Evolutionary conservation across 2,329 filamentous ascomycete genomes (phyloP).

Genomic region (Penicillium thymicola): DNA sequence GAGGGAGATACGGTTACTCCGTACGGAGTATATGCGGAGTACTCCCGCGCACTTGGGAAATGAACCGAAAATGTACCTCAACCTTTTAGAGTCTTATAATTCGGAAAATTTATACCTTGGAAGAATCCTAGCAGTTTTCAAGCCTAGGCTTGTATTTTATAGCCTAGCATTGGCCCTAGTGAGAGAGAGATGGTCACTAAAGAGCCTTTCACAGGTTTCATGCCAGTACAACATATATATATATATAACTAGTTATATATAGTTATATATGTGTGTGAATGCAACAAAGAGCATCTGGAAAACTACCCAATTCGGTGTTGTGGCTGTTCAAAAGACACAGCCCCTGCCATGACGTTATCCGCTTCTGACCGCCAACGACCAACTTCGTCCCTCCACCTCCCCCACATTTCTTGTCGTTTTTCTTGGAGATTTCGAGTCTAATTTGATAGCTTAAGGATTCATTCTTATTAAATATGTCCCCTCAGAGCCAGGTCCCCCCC

Average conservation of each 20-base stretch:
- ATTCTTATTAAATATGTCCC: constrained; percentile 26
- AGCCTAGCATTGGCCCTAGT: neutral
- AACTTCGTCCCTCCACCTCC: constrained; percentile 8
- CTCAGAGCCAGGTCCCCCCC: constrained; percentile 41
- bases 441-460: neutral
- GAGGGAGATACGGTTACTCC: neutral
- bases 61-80: neutral
- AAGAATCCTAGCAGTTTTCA: neutral
- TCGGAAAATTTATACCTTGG: neutral
- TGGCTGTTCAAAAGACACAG: constrained; percentile 6
- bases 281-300: neutral
- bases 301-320: neutral
- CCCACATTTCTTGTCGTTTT: constrained; percentile 1
- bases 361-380: constrained; percentile 21
- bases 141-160: neutral
- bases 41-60: neutral
- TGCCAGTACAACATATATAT: too few relatives aligned
- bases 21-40: neutral
- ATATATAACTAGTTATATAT: neutral
- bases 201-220: neutral
- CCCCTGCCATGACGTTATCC: constrained; percentile 23
- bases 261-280: too few relatives aligned
- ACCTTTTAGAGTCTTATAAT: neutral
- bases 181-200: neutral
- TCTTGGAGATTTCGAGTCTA: neutral